phyloP scores from a whole-genome alignment of 768 basidiomycete species.

The Termitomyces sp. region DNA sequence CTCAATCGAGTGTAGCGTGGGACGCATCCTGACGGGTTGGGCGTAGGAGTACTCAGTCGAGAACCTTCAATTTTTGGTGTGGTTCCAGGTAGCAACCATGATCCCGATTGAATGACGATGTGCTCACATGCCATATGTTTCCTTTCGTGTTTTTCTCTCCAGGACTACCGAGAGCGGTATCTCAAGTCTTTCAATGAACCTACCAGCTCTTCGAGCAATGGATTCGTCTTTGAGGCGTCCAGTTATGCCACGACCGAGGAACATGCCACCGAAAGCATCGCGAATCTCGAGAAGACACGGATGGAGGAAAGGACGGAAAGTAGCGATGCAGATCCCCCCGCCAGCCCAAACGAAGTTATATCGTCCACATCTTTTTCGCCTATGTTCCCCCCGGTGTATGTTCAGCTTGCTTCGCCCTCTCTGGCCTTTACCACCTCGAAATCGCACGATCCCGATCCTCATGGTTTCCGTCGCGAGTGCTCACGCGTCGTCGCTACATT shows the following conservation, averaged over 20 bases:
- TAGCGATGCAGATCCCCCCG: neutral
- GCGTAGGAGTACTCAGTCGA: slow-evolving; percentile 30
- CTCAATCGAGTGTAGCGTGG: slow-evolving; percentile 3
- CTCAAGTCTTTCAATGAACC: slow-evolving; percentile 24
- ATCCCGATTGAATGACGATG: slow-evolving; percentile 8
- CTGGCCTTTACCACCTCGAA: slow-evolving; percentile 6
- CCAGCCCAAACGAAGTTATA: slow-evolving; percentile 1
- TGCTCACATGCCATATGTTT: neutral
- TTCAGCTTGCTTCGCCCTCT: slow-evolving; percentile 17
- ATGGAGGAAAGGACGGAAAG: slow-evolving; percentile 6
- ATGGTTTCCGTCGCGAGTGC: slow-evolving; percentile 26
- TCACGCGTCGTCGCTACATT: slow-evolving; percentile 31
- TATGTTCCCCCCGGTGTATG: slow-evolving; percentile 13
- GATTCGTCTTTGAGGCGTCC: slow-evolving; percentile 20
- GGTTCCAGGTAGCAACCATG: slow-evolving; percentile 30
- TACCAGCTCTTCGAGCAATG: slow-evolving; percentile 21
- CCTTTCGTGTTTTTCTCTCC: slow-evolving; percentile 1
- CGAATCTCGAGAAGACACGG: slow-evolving; percentile 22
- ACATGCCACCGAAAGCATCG: slow-evolving; percentile 12
- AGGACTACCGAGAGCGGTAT: slow-evolving; percentile 38
- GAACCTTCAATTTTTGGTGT: slow-evolving; percentile 35
- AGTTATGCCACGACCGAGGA: slow-evolving; percentile 11
- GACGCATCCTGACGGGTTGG: slow-evolving; percentile 23
- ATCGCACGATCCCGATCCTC: slow-evolving; percentile 1
- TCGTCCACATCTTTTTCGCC: slow-evolving; percentile 12